A percentile compares a stretch with the other conserved stretches of the same genome.
phyloP scores from a whole-genome alignment of 441 rosid species.

The Populus hybrid region DNA sequence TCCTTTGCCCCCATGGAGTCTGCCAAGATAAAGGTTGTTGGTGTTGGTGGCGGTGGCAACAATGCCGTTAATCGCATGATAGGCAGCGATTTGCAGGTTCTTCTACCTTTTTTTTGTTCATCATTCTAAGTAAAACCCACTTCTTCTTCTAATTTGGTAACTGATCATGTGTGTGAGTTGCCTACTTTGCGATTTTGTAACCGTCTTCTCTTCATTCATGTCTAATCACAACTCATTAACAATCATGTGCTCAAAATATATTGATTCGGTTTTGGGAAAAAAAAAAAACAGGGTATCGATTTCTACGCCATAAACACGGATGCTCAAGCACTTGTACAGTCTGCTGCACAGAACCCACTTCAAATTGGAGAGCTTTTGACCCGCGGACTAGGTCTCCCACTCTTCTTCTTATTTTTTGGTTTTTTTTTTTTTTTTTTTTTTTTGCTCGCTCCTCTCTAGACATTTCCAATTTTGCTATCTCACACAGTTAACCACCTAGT shows the following conservation, averaged over 20 bases:
- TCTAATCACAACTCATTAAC: neutral
- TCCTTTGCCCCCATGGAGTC: slow-evolving; percentile 69
- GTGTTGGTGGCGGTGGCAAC: slow-evolving; percentile 98
- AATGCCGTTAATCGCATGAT: slow-evolving; percentile 98
- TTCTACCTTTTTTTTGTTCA: neutral
- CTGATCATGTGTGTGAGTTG: neutral
- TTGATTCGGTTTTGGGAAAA: slow-evolving; percentile 10
- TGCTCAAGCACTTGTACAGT: slow-evolving; percentile 84
- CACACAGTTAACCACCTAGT: neutral
- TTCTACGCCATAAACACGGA: slow-evolving; percentile 94
- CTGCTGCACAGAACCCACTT: slow-evolving; percentile 82
- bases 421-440: too few species aligned
- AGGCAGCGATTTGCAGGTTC: slow-evolving; percentile 87
- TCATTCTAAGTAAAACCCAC: neutral
- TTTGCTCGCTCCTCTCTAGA: neutral
- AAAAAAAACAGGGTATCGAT: slow-evolving; percentile 68
- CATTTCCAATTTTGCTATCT: neutral
- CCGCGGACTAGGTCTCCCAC: slow-evolving; percentile 79
- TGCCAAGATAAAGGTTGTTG: slow-evolving; percentile 90
- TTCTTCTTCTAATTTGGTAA: neutral
- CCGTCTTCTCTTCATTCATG: neutral
- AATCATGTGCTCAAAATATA: neutral
- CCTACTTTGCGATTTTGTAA: too few species aligned
- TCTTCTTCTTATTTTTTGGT: neutral
- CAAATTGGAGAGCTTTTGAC: slow-evolving; percentile 97